phyloP scores from a whole-genome alignment of 139 green algal species.

The Picochlorum sp. region DNA sequence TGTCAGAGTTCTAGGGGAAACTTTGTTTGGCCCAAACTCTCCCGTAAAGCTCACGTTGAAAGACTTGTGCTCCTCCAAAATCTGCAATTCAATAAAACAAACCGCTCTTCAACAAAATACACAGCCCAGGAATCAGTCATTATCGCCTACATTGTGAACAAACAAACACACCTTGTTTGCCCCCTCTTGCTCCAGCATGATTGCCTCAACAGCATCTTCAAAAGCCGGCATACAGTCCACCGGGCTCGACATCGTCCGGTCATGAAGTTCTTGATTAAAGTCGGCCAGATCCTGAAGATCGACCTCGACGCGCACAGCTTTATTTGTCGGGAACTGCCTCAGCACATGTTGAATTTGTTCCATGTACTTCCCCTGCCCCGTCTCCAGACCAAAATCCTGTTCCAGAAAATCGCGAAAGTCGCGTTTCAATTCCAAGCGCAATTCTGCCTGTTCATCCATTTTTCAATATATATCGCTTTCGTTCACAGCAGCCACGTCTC shows the following conservation, averaged over 20 bases:
- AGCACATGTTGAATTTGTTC: slow-evolving; percentile 41
- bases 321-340: slow-evolving; percentile 8
- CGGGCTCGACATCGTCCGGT: slow-evolving; percentile 54
- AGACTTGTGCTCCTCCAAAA: slow-evolving; percentile 17
- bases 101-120: too few relatives aligned
- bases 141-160: too few relatives aligned
- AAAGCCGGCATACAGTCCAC: slow-evolving; percentile 70
- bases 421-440: slow-evolving; percentile 51
- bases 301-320: slow-evolving; percentile 24
- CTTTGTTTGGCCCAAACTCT: slow-evolving; percentile 77
- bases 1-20: slow-evolving; percentile 76
- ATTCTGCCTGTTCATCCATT: slow-evolving; percentile 26
- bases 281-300: slow-evolving; percentile 61
- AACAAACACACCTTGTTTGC: too few relatives aligned
- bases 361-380: slow-evolving; percentile 41
- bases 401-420: slow-evolving; percentile 74
- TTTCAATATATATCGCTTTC: not conserved
- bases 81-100: too few relatives aligned
- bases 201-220: slow-evolving; percentile 76
- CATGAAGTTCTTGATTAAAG: slow-evolving; percentile 60
- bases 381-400: slow-evolving; percentile 35
- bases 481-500: too few relatives aligned
- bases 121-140: too few relatives aligned
- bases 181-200: slow-evolving; percentile 19
- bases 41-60: slow-evolving; percentile 74